Base-by-base conservation (phyloP, 2,329 filamentous ascomycete species). In the Trichoderma simmonsii region DNA sequence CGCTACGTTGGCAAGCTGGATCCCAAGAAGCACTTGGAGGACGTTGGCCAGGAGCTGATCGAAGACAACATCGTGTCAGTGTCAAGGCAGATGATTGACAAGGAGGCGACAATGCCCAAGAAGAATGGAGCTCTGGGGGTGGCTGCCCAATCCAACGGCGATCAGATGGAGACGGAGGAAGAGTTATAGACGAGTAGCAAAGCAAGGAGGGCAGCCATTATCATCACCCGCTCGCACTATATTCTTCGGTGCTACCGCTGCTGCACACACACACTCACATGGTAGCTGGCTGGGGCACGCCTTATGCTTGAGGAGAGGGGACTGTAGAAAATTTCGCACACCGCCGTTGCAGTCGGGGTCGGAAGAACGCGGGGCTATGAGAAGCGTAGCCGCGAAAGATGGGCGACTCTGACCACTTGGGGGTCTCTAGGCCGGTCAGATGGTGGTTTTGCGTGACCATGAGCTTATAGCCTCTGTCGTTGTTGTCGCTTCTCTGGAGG, bases 1-100 rank as follows among this genome's bases (percentile, higher is more conserved):
- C 91, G 96, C 86, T 99, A 99, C 82, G 96, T 99, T 43, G 96
- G 96, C 83, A 99, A 99, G 86, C 91, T 98, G 72, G 96, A 99
- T 79, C 96, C 96, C 71, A 99, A 99, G 92, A 99, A 99, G 87
- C 97, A 99, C 82, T 88, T 99, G 80, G 95, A 98, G 83, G 94
- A 97, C 77, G 93, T 99, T 61, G 96, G 96, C 70, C 95, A 98
- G 83, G 91, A 97, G 81, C 88, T 98, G 75, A 98, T 99, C 78
- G 97, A 99, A 85, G 96, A 99, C 88, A 99, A 99, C 84, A 99
- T 99, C 75, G 96, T 99, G 14, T 93, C 94, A 4, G 95, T 99
- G n/a, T 97, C 94, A 75, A 89, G 95, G 81, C 96, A 98, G 83
- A 98, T 99, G 95, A 98, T 99, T 79, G 96, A 98, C 85, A 98